Evolutionary conservation across 1,139 yeast genomes (phyloP), one percentile per base, ranked within the genome.

Genomic region (Geotrichum fermentans): DNA sequence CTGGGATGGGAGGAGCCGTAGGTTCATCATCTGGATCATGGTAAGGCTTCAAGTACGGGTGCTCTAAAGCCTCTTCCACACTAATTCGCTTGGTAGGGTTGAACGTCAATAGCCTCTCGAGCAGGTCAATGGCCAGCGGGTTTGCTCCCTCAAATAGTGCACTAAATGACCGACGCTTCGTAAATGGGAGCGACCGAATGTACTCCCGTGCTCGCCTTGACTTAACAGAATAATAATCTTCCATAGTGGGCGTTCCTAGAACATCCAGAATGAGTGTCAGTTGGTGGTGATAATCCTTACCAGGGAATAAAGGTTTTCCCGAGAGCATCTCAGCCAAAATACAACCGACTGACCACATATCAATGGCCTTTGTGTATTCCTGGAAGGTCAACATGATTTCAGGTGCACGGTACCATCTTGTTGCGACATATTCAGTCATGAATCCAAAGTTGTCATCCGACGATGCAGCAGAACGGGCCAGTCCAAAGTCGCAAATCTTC

Each of bases 381-480:
- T 90, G 92, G 61, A 89, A 84, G 1, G 97, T 87, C 49, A 92
- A 74, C 97, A 90, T 90, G 64, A 90, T 90, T 63, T 90, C 97
- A 0, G 97, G 97, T 1, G 97, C 97, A 47, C 97, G 73, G 68
- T 90, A 90, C 97, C 97, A 90, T 59, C 97, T 73, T 4, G 98
- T 92, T 7, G 97, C 97, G 46, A 92, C 97, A 64, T 92, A 92
- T 67, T 92, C 97, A 2, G 98, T 92, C 85, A 92, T 77, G 64
- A 82, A 80, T 38, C 90, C 84, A 53, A 79, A 77, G 59, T 79
- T 80, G 62, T 78, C 81, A 54, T 78, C 80, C 48, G 73, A 73
- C 54, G 75, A 67, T 6, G 77, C 72, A 14, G 73, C 70, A 40
- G 79, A 67, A 51, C 97, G 73, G 1, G 97, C 96, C 37, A 92